These are phyloP conservation scores for Cucurbita moschata DNA, from an alignment of 306 rosid species.

Conservation along the genomic window DNA sequence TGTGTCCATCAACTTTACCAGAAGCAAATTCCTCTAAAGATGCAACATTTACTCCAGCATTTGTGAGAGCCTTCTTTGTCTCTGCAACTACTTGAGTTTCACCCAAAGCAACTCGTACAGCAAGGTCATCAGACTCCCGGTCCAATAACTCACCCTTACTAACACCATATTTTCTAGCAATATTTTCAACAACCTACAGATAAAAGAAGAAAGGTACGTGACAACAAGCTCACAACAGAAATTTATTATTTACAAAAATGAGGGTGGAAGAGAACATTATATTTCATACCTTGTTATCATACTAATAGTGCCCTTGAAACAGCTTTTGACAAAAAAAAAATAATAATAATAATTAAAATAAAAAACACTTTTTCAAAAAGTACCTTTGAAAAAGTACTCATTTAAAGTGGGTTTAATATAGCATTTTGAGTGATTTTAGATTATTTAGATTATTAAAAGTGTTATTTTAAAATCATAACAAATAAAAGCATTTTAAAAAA, in stretches of 20 bases:
- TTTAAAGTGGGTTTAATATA: background rate
- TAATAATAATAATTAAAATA: background rate
- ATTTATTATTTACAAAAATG: background rate
- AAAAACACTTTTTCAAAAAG: background rate
- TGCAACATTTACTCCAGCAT: slow-evolving; percentile 75
- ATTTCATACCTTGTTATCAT: background rate
- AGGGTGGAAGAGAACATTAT: background rate
- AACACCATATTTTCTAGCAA: slow-evolving; percentile 69
- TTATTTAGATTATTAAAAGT: no score
- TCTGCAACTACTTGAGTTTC: slow-evolving; percentile 84
- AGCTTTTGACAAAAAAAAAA: background rate
- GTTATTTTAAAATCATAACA: background rate
- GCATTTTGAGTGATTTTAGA: background rate
- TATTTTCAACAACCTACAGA: slow-evolving; percentile 62
- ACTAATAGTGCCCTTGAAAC: background rate
- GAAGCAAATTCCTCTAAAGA: slow-evolving; percentile 54
- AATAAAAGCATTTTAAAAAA: background rate
- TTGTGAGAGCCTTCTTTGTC: slow-evolving; percentile 63
- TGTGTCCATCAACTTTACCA: slow-evolving; percentile 44
- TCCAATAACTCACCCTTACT: slow-evolving; percentile 73
- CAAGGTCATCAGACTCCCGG: slow-evolving; percentile 72
- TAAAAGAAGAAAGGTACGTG: slow-evolving; percentile 1
- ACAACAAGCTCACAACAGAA: background rate
- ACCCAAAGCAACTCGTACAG: slow-evolving; percentile 73
- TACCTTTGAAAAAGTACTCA: background rate